Conservation (phyloP, 768 basidiomycete genomes). For the Trametes cubensis region DNA sequence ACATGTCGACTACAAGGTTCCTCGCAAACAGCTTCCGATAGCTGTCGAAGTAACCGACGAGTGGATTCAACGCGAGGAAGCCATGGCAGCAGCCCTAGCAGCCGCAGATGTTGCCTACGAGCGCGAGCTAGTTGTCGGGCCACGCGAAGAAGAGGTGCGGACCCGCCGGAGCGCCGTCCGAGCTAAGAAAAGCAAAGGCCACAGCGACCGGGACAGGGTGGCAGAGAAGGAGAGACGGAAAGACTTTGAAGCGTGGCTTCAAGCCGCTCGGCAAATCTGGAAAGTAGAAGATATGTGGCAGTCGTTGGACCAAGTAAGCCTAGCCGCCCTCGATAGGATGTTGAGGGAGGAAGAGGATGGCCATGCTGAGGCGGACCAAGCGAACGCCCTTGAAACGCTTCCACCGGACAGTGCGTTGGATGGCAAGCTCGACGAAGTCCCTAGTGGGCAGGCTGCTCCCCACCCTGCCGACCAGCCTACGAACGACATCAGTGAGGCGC, state of each 20-base stretch:
- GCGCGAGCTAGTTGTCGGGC: conserved; percentile 23
- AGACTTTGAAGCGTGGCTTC: conserved; percentile 31
- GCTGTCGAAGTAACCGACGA: conserved; percentile 54
- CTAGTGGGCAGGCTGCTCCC: background rate
- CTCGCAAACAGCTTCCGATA: conserved; percentile 42
- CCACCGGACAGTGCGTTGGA: background rate
- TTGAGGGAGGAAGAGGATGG: conserved; percentile 37
- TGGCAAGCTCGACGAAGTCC: background rate
- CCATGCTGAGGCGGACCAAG: background rate
- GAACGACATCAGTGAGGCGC: conserved; percentile 7
- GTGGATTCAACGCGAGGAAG: conserved; percentile 55
- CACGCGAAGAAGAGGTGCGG: conserved; percentile 26
- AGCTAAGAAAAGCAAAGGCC: conserved; percentile 24
- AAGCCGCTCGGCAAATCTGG: conserved; percentile 27
- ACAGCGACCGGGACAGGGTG: conserved; percentile 28
- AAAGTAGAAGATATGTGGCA: conserved; percentile 35
- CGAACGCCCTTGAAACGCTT: background rate
- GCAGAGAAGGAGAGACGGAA: conserved; percentile 33
- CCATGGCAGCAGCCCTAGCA: conserved; percentile 38
- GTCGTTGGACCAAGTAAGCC: conserved; percentile 34
- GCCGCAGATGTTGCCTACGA: conserved; percentile 37
- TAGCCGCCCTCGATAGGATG: conserved; percentile 41
- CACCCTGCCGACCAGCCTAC: background rate
- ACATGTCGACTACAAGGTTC: conserved; percentile 12
- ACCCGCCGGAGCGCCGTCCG: conserved; percentile 28